A percentile compares a stretch with the other conserved stretches of the same genome.
Conservation (phyloP, 805 yeast genomes). For the Kodamaea fukazawae region DNA sequence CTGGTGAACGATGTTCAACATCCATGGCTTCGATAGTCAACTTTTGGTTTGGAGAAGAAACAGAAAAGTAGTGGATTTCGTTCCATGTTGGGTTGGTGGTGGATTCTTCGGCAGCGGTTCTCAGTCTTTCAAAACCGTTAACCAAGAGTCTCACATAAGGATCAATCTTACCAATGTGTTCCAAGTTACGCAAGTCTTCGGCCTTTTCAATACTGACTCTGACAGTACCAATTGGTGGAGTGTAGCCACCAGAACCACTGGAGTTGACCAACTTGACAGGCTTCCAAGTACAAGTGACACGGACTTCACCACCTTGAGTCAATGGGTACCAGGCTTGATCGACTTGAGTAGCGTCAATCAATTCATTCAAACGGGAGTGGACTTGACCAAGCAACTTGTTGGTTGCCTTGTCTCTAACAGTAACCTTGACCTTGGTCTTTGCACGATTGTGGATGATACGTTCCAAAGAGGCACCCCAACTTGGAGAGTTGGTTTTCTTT, state of each 20-base stretch:
- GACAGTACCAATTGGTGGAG: conserved; percentile 92
- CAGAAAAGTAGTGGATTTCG: conserved; percentile 76
- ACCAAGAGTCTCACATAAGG: conserved; percentile 83
- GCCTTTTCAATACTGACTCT: conserved; percentile 73
- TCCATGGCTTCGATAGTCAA: conserved; percentile 91
- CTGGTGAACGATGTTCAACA: conserved; percentile 72
- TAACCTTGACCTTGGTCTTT: conserved; percentile 62
- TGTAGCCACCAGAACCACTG: conserved; percentile 72
- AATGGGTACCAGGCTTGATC: conserved; percentile 78
- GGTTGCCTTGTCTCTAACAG: conserved; percentile 55
- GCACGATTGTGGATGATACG: conserved; percentile 70
- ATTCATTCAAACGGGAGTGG: conserved; percentile 54
- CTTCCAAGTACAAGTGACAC: conserved; percentile 74
- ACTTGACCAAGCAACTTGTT: conserved; percentile 58
- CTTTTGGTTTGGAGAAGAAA: conserved; percentile 79
- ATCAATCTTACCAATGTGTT: conserved; percentile 85
- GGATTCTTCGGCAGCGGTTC: conserved; percentile 68
- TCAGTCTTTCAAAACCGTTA: conserved; percentile 70
- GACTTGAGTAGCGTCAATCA: conserved; percentile 75
- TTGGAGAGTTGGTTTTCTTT: conserved; percentile 63
- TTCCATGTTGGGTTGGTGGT: conserved; percentile 82
- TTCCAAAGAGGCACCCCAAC: conserved; percentile 63
- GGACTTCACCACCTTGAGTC: conserved; percentile 70
- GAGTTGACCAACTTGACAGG: conserved; percentile 74
- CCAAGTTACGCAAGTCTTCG: conserved; percentile 74